phyloP scores from a whole-genome alignment of 805 yeast species.

The Metschnikowia drakensbergensis region DNA sequence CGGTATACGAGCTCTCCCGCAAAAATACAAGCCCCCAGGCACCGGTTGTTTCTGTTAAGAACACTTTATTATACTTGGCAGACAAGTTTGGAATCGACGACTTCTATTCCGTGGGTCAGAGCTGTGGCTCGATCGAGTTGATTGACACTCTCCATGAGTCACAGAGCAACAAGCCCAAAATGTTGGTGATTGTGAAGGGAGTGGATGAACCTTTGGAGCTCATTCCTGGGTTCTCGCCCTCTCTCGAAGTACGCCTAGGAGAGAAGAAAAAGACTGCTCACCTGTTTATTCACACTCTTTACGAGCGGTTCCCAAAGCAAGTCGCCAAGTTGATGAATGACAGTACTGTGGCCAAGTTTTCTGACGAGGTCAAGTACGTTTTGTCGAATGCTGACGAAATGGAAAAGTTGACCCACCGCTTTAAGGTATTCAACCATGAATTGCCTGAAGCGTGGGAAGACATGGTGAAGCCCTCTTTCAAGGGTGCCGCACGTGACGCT shows the following conservation, averaged over 20 bases:
- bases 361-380: constrained; percentile 26
- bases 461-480: constrained; percentile 16
- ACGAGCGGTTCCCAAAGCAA: constrained; percentile 21
- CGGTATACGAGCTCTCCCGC: constrained; percentile 16
- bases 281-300: constrained; percentile 14
- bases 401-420: constrained; percentile 16
- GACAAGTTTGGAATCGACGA: constrained; percentile 43
- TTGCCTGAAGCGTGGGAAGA: constrained; percentile 36
- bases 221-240: constrained; percentile 20
- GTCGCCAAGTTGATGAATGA: constrained; percentile 10
- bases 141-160: constrained; percentile 18
- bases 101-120: constrained; percentile 28
- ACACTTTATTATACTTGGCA: constrained; percentile 42
- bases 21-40: background rate
- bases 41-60: constrained; percentile 17
- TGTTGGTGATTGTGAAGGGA: constrained; percentile 42
- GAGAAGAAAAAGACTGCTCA: constrained; percentile 8
- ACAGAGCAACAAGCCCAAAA: constrained; percentile 20
- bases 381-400: constrained; percentile 6
- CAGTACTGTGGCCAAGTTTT: constrained; percentile 17
- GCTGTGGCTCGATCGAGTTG: constrained; percentile 28
- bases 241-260: constrained; percentile 19
- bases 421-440: constrained; percentile 28
- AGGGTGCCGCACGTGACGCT: constrained; percentile 9
- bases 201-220: constrained; percentile 33